Evolutionary conservation across 176 grass and related monocot species (phyloP), one percentile per base, ranked within the genome.

Genomic region (Chrysopogon serrulatus): DNA sequence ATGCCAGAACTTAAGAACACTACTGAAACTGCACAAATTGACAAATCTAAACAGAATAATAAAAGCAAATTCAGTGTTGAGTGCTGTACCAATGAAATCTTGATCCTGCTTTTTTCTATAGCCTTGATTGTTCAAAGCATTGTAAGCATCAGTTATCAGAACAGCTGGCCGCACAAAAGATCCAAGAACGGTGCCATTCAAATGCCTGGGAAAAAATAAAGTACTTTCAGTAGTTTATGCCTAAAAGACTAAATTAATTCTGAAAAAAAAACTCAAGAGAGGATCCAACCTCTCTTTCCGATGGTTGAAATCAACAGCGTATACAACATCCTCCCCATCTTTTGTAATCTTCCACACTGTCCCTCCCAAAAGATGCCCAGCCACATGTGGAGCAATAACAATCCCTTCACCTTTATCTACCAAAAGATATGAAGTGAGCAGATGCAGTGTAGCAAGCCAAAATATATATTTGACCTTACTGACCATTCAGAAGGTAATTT

Each of bases 291-390:
- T 84, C 73, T 95, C 91, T 90, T 95, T 95, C 61, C 91, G 91
- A 88, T 98, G 95, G 89, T 98, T 98, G 54, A 95, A 98, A 30
- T 98, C 95, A 74, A 98, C 91, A 37, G 90, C 95, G 70, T 98
- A 98, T 40, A 98, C 54, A 0, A 98, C 89, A 76, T 98, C 92
- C 57, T 98, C 92, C 27, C 95, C 95, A 90, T 98, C 95, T 85
- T 98, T 95, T 45, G 95, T 98, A 82, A 98, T 98, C 89, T 95
- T 98, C 95, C 95, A 98, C 69, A 98, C 75, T 5, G 95, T 95
- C 48, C 95, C 91, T 1, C 95, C 95, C 90, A 95, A 88, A 88
- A 93, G 92, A 95, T 98, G 95, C 33, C 95, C 95, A 53, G 92
- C 87, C 60, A 95, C 95, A 79, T 95, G 91, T 31, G 95, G 95